A percentile compares a stretch with the other conserved stretches of the same genome.
Evolutionary conservation across 306 rosid species (phyloP).

Genomic region (Coriaria nepalensis): DNA sequence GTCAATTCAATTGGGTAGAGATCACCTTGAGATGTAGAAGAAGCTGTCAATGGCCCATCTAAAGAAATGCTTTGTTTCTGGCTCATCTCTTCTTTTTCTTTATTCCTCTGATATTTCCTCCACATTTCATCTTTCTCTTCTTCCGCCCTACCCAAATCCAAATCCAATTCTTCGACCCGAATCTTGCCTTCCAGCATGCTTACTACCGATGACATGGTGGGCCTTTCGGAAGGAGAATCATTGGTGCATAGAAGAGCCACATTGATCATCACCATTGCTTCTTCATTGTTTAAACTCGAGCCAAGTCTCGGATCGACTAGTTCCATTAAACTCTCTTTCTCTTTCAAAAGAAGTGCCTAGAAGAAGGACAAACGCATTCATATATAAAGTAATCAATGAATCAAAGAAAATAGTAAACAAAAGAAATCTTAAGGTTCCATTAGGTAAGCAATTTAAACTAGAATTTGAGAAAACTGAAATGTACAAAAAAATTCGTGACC

Average conservation of each 20-base stretch:
- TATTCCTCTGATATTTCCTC: neutral
- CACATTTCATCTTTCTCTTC: slow-evolving; percentile 3
- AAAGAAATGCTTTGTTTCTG: slow-evolving; percentile 1
- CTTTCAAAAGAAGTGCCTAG: slow-evolving; percentile 23
- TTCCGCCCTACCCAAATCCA: neutral
- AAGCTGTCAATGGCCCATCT: slow-evolving; percentile 11
- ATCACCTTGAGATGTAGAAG: slow-evolving; percentile 18
- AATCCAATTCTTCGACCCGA: slow-evolving; percentile 11
- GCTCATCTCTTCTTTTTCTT: neutral
- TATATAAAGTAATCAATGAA: no score
- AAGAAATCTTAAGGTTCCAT: no score
- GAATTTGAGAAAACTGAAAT: no score
- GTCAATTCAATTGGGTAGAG: slow-evolving; percentile 20
- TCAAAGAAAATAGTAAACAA: neutral
- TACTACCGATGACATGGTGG: slow-evolving; percentile 26
- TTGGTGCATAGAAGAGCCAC: slow-evolving; percentile 28
- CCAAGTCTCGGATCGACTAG: slow-evolving; percentile 31
- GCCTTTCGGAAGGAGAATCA: slow-evolving; percentile 19
- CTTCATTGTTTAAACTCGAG: slow-evolving; percentile 16
- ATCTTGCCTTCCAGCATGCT: slow-evolving; percentile 22
- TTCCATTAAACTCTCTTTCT: slow-evolving; percentile 21
- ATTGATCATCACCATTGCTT: slow-evolving; percentile 25
- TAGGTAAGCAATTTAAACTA: no score
- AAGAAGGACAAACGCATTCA: no score
- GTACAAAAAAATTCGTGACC: no score